Percentiles rank a stretch among this genome's conserved stretches.
phyloP scores from a whole-genome alignment of 441 rosid species.

The Adansonia gregorii region DNA sequence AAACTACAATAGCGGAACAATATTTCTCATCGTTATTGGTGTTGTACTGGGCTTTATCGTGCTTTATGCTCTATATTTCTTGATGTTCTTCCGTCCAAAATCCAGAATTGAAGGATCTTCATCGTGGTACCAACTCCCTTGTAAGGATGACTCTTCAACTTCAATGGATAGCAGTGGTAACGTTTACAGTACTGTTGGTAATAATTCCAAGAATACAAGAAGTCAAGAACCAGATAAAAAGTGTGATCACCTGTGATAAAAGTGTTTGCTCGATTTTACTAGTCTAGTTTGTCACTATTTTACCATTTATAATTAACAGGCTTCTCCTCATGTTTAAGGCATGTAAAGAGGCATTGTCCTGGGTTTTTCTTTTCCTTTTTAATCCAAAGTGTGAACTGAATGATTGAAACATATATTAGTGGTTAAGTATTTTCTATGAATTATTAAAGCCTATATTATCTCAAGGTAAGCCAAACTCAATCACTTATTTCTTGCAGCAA shows the following conservation, averaged over 20 bases:
- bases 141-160: not conserved
- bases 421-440: not conserved
- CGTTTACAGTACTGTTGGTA: too few relatives aligned
- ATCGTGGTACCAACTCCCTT: not conserved
- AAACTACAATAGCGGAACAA: not conserved
- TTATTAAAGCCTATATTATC: not conserved
- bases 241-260: not conserved
- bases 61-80: slow-evolving; percentile 4
- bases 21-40: not conserved
- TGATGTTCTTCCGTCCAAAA: not conserved
- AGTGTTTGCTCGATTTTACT: not conserved
- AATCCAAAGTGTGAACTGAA: not conserved
- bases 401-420: not conserved
- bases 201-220: not conserved
- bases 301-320: not conserved
- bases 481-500: too few relatives aligned
- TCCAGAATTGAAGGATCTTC: not conserved
- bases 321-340: not conserved
- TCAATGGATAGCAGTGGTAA: too few relatives aligned
- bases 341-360: not conserved
- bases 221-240: not conserved
- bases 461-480: too few relatives aligned
- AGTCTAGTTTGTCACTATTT: not conserved
- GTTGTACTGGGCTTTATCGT: not conserved
- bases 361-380: not conserved